Percentiles rank a stretch among this genome's conserved stretches.
These are phyloP conservation scores for Capsicum rhomboideum DNA, from an alignment of 257 asterid species.

Conservation along the genomic window DNA sequence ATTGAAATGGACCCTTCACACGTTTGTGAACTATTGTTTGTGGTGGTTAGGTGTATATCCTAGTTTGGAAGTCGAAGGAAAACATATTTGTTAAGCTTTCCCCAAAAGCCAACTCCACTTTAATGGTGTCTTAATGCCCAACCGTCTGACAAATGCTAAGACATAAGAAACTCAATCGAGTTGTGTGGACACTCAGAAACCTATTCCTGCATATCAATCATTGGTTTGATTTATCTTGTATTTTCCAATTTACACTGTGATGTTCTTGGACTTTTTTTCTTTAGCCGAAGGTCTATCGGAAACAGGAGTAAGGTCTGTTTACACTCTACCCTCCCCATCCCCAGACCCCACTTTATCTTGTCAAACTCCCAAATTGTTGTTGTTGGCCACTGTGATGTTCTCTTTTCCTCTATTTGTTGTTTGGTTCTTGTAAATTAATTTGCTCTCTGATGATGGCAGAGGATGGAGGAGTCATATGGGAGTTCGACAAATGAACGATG, in stretches of 20 bases:
- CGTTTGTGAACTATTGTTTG: background rate
- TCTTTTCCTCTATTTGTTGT: background rate
- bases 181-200: background rate
- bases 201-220: background rate
- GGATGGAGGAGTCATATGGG: slow-evolving; percentile 84
- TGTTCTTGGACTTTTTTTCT: too few species aligned
- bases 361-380: too few species aligned
- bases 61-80: background rate
- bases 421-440: background rate
- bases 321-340: too few species aligned
- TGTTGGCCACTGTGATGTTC: background rate
- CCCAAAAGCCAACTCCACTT: background rate
- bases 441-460: slow-evolving; percentile 24
- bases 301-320: too few species aligned
- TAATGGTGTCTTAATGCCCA: background rate
- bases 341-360: too few species aligned
- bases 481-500: slow-evolving; percentile 42
- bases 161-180: background rate
- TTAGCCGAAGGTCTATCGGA: too few species aligned
- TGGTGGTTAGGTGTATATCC: background rate
- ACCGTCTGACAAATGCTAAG: background rate
- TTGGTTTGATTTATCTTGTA: background rate
- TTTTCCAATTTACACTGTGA: too few species aligned
- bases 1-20: background rate
- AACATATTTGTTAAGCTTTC: background rate